A percentile compares a stretch with the other conserved stretches of the same genome.
phyloP scores from a whole-genome alignment of 345 rosid genomes.

The Euphorbia lathyris region DNA sequence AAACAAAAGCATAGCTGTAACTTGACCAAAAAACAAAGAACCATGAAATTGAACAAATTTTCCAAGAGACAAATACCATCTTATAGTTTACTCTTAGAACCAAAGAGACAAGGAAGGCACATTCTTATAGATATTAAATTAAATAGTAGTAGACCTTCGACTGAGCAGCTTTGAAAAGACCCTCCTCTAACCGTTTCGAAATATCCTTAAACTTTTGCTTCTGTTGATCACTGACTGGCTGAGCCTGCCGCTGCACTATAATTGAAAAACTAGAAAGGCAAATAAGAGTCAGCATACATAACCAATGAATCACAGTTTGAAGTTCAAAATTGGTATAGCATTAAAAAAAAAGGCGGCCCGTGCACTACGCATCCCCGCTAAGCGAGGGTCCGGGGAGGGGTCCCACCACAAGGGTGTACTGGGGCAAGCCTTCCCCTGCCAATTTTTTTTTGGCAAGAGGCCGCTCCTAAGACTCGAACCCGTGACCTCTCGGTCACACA shows the following conservation, averaged over 20 bases:
- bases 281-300: conserved; percentile 13
- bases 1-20: neutral
- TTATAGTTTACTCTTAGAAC: neutral
- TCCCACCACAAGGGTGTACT: no score
- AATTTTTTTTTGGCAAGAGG: no score
- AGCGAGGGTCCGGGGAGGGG: no score
- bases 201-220: conserved; percentile 48
- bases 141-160: conserved; percentile 51
- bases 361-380: no score
- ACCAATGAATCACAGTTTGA: neutral
- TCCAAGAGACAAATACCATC: neutral
- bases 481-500: no score
- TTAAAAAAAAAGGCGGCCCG: no score
- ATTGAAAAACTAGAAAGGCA: conserved; percentile 40
- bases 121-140: neutral
- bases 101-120: neutral
- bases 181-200: conserved; percentile 84
- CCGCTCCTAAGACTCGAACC: no score
- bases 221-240: conserved; percentile 42
- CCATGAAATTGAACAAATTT: neutral
- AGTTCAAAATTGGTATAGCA: neutral
- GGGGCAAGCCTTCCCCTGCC: no score
- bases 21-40: neutral
- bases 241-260: conserved; percentile 50
- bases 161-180: conserved; percentile 59